These are phyloP conservation scores for Styphnolobium japonicum DNA, from an alignment of 306 rosid species.

Conservation along the genomic window DNA sequence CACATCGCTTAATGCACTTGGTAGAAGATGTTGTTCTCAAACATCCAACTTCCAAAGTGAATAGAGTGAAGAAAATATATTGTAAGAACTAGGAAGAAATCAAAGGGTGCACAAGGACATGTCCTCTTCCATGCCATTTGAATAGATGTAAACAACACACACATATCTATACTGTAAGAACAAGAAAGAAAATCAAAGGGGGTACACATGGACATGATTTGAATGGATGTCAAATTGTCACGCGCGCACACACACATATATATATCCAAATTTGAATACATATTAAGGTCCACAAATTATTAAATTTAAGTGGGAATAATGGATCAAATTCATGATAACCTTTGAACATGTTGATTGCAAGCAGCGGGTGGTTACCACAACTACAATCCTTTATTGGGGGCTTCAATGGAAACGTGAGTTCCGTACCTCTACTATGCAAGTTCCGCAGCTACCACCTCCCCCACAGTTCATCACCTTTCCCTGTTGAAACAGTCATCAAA, in stretches of 20 bases:
- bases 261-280: not conserved
- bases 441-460: slow-evolving; percentile 94
- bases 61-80: not conserved
- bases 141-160: too few species aligned
- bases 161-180: too few species aligned
- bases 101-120: too few species aligned
- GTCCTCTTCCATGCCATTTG: too few species aligned
- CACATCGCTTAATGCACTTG: not conserved
- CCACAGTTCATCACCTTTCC: slow-evolving; percentile 97
- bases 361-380: not conserved
- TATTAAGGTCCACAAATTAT: not conserved
- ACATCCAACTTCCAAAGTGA: not conserved
- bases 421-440: slow-evolving; percentile 82
- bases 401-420: not conserved
- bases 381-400: not conserved
- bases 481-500: slow-evolving; percentile 33
- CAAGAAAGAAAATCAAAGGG: too few species aligned
- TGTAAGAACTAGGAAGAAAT: not conserved
- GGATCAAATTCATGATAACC: too few species aligned
- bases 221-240: too few species aligned
- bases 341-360: too few species aligned
- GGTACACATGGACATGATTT: too few species aligned
- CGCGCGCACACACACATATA: too few species aligned
- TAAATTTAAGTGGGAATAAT: not conserved
- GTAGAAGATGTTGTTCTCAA: not conserved